These are phyloP conservation scores for Schoenoplectus triqueter DNA, from an alignment of 202 grass and related monocot species.

Conservation along the genomic window DNA sequence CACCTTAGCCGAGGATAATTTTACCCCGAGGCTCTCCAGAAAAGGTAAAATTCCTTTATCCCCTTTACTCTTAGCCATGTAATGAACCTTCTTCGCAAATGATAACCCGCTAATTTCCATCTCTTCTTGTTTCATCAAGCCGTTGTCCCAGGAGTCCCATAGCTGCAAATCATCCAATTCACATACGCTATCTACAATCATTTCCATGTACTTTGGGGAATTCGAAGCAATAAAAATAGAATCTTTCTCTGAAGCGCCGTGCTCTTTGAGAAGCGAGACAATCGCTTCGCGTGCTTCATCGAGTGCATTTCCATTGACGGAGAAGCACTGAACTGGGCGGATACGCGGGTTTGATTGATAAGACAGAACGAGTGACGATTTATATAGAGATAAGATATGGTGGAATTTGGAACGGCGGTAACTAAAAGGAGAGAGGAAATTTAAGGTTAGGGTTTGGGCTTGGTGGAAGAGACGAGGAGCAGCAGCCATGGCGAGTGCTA, in stretches of 20 bases:
- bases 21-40: conserved; percentile 74
- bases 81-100: conserved; percentile 78
- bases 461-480: conserved; percentile 10
- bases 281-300: conserved; percentile 42
- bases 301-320: neutral
- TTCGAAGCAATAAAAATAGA: conserved; percentile 51
- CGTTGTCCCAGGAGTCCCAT: conserved; percentile 74
- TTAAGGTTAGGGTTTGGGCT: conserved; percentile 21
- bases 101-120: conserved; percentile 51
- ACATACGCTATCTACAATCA: conserved; percentile 64
- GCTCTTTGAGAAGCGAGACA: conserved; percentile 53
- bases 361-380: neutral
- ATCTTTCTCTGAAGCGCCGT: conserved; percentile 56
- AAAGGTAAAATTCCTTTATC: conserved; percentile 66
- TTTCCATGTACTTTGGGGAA: conserved; percentile 58
- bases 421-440: neutral
- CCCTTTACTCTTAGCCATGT: conserved; percentile 79
- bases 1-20: conserved; percentile 73
- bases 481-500: neutral
- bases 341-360: neutral
- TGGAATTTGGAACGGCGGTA: conserved; percentile 14
- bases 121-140: conserved; percentile 24
- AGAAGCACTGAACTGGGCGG: conserved; percentile 6
- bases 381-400: conserved; percentile 34
- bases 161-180: conserved; percentile 73